Conservation (phyloP, 1,284 basidiomycete species). For the Pyrrhoderma noxium region DNA sequence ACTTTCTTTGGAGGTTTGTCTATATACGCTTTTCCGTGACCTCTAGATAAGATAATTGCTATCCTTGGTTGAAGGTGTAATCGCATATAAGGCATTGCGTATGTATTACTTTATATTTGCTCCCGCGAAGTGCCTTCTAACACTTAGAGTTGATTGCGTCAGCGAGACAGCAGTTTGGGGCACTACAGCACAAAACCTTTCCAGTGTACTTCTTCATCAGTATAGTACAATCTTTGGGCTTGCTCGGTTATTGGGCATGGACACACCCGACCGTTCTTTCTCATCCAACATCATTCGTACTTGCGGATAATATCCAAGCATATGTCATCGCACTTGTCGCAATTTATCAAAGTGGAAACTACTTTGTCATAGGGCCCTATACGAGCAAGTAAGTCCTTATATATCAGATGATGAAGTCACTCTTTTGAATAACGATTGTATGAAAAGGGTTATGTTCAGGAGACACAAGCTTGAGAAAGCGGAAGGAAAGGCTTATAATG, state of each 20-base stretch:
- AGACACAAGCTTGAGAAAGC: conserved; percentile 67
- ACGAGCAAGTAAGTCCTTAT: conserved; percentile 52
- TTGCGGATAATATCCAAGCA: conserved; percentile 65
- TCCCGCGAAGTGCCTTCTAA: not conserved
- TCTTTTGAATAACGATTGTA: no score
- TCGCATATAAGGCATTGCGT: conserved; percentile 53
- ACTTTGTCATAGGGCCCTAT: conserved; percentile 54
- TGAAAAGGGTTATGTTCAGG: conserved; percentile 57
- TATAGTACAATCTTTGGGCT: conserved; percentile 44
- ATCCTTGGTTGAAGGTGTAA: conserved; percentile 37
- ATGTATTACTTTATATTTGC: conserved; percentile 22
- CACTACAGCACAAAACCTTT: conserved; percentile 67
- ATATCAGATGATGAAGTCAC: not conserved
- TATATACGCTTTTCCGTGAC: not conserved
- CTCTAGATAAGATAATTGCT: conserved; percentile 7
- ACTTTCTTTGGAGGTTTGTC: conserved; percentile 55
- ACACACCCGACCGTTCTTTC: conserved; percentile 55
- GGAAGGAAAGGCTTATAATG: conserved; percentile 63
- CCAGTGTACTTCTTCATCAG: conserved; percentile 70
- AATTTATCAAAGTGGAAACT: conserved; percentile 47
- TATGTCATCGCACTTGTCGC: conserved; percentile 50
- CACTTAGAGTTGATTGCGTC: not conserved
- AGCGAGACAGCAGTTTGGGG: conserved; percentile 70
- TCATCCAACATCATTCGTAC: conserved; percentile 38
- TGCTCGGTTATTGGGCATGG: conserved; percentile 57